Conservation (phyloP, 1,284 basidiomycete genomes). For the Ganoderma leucocontextum region DNA sequence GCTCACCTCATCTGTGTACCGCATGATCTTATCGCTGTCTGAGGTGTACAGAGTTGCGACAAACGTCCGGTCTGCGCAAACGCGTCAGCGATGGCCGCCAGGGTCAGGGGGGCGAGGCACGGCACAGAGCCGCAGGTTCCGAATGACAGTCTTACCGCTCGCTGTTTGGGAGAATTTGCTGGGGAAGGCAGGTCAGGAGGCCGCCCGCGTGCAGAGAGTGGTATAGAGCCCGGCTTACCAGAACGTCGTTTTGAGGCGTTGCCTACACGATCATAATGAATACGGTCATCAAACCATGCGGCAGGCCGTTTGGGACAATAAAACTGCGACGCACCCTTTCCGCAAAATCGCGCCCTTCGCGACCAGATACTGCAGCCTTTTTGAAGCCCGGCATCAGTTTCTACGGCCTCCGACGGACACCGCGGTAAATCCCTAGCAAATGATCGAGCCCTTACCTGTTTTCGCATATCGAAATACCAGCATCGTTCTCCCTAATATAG, state of each 20-base stretch:
- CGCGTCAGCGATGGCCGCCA: conserved; percentile 5
- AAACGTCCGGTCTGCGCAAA: conserved; percentile 66
- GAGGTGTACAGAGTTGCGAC: conserved; percentile 81
- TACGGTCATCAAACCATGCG: conserved; percentile 37
- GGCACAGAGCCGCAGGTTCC: conserved; percentile 12
- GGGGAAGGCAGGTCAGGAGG: conserved; percentile 31
- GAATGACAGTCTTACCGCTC: conserved; percentile 57
- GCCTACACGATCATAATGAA: conserved; percentile 50
- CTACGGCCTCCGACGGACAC: conserved; percentile 31
- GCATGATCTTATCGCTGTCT: conserved; percentile 75
- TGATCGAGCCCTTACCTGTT: conserved; percentile 61
- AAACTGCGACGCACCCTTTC: conserved; percentile 64
- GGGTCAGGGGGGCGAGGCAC: not conserved
- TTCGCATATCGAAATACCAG: conserved; percentile 79
- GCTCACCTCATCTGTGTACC: conserved; percentile 79
- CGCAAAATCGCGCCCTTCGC: conserved; percentile 84
- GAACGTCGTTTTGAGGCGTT: conserved; percentile 81
- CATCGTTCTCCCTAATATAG: conserved; percentile 79
- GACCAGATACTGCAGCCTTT: conserved; percentile 82
- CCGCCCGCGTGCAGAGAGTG: conserved; percentile 21
- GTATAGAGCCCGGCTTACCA: conserved; percentile 56
- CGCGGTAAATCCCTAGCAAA: conserved; percentile 20
- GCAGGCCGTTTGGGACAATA: conserved; percentile 10
- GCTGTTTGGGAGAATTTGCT: conserved; percentile 79
- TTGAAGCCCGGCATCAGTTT: conserved; percentile 11